phyloP scores from a whole-genome alignment of 305 asterid genomes.

The Plantago coronopus region DNA sequence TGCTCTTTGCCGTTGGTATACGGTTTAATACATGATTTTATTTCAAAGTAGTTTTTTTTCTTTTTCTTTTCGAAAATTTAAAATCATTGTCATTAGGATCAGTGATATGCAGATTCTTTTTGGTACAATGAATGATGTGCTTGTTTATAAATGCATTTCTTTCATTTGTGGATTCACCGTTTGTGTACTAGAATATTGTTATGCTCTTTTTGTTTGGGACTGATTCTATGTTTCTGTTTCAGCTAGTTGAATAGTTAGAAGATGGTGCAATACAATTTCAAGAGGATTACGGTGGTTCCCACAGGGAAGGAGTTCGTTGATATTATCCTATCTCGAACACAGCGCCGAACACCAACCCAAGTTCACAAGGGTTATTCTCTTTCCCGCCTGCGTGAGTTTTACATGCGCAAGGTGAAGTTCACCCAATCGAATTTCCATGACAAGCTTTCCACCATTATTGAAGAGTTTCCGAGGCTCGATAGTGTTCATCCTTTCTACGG shows the following conservation, averaged over 20 bases:
- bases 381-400: conserved; percentile 83
- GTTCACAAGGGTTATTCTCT: conserved; percentile 98
- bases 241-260: conserved; percentile 20
- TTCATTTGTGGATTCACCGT: too few relatives aligned
- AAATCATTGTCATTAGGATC: too few relatives aligned
- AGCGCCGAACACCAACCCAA: conserved; percentile 89
- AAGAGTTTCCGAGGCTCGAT: conserved; percentile 88
- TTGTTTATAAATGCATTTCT: too few relatives aligned
- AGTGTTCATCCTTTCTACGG: conserved; percentile 96
- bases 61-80: too few relatives aligned
- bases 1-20: too few relatives aligned
- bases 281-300: conserved; percentile 84
- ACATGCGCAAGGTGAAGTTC: conserved; percentile 93
- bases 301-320: conserved; percentile 86
- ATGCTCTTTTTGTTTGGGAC: background rate
- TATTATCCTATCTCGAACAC: conserved; percentile 88
- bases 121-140: too few relatives aligned
- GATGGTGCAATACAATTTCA: conserved; percentile 96
- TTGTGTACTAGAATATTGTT: too few relatives aligned
- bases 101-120: too few relatives aligned
- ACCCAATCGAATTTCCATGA: conserved; percentile 79
- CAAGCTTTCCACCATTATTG: conserved; percentile 79
- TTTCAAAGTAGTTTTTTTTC: too few relatives aligned
- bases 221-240: background rate
- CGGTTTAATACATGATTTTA: too few relatives aligned